Base-by-base conservation (phyloP, 1,139 yeast species). In the Zygosaccharomyces pseudobailii region DNA sequence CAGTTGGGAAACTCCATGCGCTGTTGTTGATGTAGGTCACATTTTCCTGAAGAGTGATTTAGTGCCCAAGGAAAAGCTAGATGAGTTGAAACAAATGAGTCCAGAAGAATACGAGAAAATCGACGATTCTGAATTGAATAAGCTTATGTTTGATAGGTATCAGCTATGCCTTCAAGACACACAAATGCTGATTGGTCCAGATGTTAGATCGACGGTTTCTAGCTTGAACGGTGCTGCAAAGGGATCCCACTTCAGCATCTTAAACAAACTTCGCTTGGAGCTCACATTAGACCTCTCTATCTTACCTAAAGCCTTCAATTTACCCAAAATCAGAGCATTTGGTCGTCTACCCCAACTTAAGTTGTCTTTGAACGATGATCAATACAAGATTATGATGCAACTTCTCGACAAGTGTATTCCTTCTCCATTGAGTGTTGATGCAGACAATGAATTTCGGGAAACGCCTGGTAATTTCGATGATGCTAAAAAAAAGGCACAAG, bases 1-100 rank as follows among this genome's bases (percentile, higher is more conserved):
- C 10, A 80, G 79, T 54, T 82, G 87, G 81, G 75, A 84, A 36
- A 82, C 97, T 0, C 95, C 97, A 0, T 96, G 95, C 51, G 90
- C 92, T 4, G 80, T 92, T 10, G 73, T 94, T 48, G 98, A 94
- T 74, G 97, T 97, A 10, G 99, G 99, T 60, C 97, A 92, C 65
- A 84, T 94, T 30, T 83, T 90, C 58, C 81, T 92, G 6, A 70
- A 75, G 2, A 87, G 96, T 64, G 92, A 89, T 54, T 73, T 90
- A 40, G 96, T 84, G 2, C 87, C 87, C 42, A 79, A 79, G 56
- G 76, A 78, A 3, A 80, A 79, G 43, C 78, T 89, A 34, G 82
- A 84, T 45, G 84, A 84, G 52, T 79, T 90, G 44, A 88, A 84
- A 58, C 71, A 79, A 6, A 81, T 87, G 62, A 73, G 75, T 36